Percentiles rank a stretch among this genome's conserved stretches.
These are phyloP conservation scores for Anthoceros angustus DNA, from an alignment of 225 moss, liverwort and hornwort genomes.

Conservation along the genomic window DNA sequence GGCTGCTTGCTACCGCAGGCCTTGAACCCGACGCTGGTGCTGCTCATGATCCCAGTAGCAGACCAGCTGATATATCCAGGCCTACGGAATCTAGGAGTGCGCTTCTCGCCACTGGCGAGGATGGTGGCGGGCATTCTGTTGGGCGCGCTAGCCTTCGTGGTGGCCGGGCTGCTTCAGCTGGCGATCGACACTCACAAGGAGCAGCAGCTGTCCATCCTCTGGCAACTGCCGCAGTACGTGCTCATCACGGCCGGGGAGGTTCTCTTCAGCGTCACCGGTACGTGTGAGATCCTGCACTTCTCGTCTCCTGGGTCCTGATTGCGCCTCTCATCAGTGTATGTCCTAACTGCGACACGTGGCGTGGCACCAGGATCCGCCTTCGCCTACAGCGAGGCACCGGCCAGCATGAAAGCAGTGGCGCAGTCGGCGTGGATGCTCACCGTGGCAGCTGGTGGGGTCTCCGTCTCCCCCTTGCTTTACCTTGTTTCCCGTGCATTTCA, in stretches of 20 bases:
- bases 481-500: background rate
- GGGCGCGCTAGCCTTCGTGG: constrained; percentile 15
- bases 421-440: constrained; percentile 6
- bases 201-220: constrained; percentile 14
- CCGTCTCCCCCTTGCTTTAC: background rate
- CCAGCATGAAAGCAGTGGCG: constrained; percentile 14
- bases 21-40: constrained; percentile 13
- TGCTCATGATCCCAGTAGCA: constrained; percentile 14
- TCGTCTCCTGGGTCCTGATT: no score
- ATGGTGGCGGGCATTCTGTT: constrained; percentile 15
- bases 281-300: background rate
- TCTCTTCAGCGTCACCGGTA: constrained; percentile 15
- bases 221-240: constrained; percentile 26
- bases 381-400: constrained; percentile 14
- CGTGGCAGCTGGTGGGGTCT: constrained; percentile 11
- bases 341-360: no score
- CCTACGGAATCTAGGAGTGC: constrained; percentile 6
- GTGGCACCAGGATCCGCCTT: constrained; percentile 2
- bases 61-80: constrained; percentile 16
- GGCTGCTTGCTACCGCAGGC: constrained; percentile 7
- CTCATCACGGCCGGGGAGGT: constrained; percentile 14
- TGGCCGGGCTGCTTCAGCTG: constrained; percentile 15
- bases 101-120: constrained; percentile 7
- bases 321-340: no score
- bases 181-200: constrained; percentile 9